These are phyloP conservation scores for Rhizopogon salebrosus DNA, from an alignment of 768 basidiomycete genomes.

Conservation along the genomic window DNA sequence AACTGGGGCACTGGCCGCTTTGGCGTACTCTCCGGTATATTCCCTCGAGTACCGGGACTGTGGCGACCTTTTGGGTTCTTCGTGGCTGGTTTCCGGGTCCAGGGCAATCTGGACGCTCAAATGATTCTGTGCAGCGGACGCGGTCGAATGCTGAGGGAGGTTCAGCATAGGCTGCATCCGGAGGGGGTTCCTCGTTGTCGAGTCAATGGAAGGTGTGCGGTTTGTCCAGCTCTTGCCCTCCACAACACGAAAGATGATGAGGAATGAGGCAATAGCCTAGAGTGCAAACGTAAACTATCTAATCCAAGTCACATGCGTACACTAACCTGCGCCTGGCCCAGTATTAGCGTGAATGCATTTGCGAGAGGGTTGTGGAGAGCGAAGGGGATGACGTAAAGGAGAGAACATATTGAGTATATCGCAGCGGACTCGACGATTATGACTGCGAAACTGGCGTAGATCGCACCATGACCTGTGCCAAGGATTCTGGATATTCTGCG, in stretches of 20 bases:
- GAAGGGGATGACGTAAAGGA: conserved; percentile 28
- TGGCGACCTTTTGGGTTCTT: not conserved
- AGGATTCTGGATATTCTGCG: conserved; percentile 19
- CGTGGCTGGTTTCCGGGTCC: not conserved
- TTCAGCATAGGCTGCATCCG: conserved; percentile 10
- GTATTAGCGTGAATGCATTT: conserved; percentile 24
- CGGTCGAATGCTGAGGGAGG: not conserved
- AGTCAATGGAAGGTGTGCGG: conserved; percentile 9
- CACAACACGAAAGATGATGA: conserved; percentile 45
- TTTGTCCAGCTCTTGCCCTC: conserved; percentile 39
- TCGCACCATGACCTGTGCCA: conserved; percentile 18
- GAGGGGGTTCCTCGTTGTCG: conserved; percentile 1
- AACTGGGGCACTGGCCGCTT: not conserved
- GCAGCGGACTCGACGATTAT: conserved; percentile 31
- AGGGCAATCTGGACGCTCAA: not conserved
- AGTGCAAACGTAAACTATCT: not conserved
- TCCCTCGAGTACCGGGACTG: not conserved
- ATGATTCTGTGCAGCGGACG: not conserved
- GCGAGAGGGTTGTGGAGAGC: conserved; percentile 18
- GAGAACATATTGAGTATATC: conserved; percentile 26
- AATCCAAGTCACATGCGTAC: not conserved
- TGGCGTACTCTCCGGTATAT: too few species aligned
- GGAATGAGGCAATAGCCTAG: conserved; percentile 41
- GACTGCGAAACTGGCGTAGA: conserved; percentile 29
- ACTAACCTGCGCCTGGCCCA: conserved; percentile 25